Conservation (phyloP, 768 basidiomycete species). For the Lanmaoa pseudosensibilis region DNA sequence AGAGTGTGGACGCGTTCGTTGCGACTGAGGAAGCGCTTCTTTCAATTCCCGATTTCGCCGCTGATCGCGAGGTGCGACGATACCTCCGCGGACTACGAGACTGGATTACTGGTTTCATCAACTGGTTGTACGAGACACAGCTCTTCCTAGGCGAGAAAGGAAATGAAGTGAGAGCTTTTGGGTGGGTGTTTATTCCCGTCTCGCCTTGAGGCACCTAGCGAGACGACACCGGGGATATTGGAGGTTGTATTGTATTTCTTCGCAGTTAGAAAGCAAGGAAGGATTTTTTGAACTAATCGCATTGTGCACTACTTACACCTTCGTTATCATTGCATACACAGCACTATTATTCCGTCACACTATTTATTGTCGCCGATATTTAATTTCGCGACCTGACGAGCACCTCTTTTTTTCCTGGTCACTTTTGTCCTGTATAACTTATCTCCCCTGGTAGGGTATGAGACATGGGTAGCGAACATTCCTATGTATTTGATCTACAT, state of each 20-base stretch:
- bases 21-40: slow-evolving; percentile 24
- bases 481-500: neutral
- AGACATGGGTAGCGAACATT: neutral
- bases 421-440: neutral
- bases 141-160: slow-evolving; percentile 59
- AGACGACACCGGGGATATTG: neutral
- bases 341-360: neutral
- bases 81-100: slow-evolving; percentile 56
- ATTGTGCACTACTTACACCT: neutral
- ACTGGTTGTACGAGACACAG: slow-evolving; percentile 67
- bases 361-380: neutral
- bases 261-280: neutral
- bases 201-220: neutral
- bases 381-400: neutral
- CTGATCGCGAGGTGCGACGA: slow-evolving; percentile 28
- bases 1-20: slow-evolving; percentile 32
- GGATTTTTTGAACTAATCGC: slow-evolving; percentile 9
- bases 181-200: slow-evolving; percentile 56
- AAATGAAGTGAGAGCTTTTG: slow-evolving; percentile 56
- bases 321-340: neutral
- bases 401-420: neutral
- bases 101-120: slow-evolving; percentile 55
- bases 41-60: slow-evolving; percentile 10
- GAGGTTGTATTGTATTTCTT: slow-evolving; percentile 4
- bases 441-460: neutral